phyloP scores from a whole-genome alignment of 2,329 filamentous ascomycete species.

The Aureobasidium vineae region DNA sequence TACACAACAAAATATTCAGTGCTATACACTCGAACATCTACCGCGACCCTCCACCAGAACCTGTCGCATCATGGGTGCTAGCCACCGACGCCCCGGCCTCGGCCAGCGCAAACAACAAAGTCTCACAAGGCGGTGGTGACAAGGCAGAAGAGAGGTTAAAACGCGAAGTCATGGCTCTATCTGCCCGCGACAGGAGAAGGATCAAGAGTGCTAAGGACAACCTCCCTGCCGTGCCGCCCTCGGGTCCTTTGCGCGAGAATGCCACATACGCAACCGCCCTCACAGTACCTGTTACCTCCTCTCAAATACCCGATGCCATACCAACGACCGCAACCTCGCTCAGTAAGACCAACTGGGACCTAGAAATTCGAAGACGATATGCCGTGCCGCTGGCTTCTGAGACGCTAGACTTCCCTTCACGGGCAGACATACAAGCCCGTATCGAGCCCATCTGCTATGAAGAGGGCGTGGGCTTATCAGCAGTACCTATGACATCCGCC shows the following conservation, averaged over 20 bases:
- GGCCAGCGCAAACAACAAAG: constrained; percentile 42
- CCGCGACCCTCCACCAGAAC: constrained; percentile 58
- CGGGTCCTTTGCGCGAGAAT: constrained; percentile 17
- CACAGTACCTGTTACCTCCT: constrained; percentile 20
- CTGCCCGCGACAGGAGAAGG: constrained; percentile 58
- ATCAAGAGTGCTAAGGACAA: constrained; percentile 38
- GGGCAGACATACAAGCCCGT: constrained; percentile 56
- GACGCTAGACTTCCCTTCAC: constrained; percentile 62
- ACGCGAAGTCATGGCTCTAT: constrained; percentile 62
- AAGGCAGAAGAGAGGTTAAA: constrained; percentile 62
- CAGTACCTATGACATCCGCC: constrained; percentile 24
- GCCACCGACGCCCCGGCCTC: constrained; percentile 75
- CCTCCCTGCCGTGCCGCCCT: not conserved
- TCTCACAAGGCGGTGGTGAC: constrained; percentile 50
- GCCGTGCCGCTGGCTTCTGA: constrained; percentile 60
- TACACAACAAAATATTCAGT: constrained; percentile 62
- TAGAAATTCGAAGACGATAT: constrained; percentile 65
- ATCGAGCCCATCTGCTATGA: constrained; percentile 67
- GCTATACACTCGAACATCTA: constrained; percentile 59
- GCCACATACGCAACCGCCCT: constrained; percentile 21
- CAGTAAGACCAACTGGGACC: constrained; percentile 55
- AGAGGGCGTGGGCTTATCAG: constrained; percentile 49
- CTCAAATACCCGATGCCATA: constrained; percentile 21
- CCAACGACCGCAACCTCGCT: constrained; percentile 25
- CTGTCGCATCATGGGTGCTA: constrained; percentile 63